These are phyloP conservation scores for Peltaster fructicola DNA, from an alignment of 2,329 filamentous ascomycete genomes.

Conservation along the genomic window DNA sequence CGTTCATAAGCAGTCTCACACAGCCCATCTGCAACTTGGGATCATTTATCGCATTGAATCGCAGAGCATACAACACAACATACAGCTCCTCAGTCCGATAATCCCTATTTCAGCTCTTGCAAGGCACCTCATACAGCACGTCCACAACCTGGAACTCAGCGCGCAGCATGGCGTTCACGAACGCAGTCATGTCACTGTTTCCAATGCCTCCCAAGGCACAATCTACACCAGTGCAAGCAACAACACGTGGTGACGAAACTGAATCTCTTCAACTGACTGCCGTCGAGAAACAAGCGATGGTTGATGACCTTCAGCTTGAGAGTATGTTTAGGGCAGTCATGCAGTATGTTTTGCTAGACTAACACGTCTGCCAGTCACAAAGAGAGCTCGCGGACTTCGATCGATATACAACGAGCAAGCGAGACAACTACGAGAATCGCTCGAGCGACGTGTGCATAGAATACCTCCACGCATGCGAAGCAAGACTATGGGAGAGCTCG, in stretches of 20 bases:
- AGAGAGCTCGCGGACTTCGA: slow-evolving; percentile 70
- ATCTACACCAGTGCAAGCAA: slow-evolving; percentile 1
- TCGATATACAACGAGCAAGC: slow-evolving; percentile 81
- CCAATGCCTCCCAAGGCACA: slow-evolving; percentile 4
- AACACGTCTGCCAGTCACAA: slow-evolving; percentile 45
- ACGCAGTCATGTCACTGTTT: slow-evolving; percentile 5
- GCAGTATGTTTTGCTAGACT: slow-evolving; percentile 1
- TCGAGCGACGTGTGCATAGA: slow-evolving; percentile 85
- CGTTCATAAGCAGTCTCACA: too few relatives aligned
- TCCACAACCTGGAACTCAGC: slow-evolving; percentile 4
- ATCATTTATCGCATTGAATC: too few relatives aligned
- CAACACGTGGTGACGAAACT: slow-evolving; percentile 5
- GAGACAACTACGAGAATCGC: slow-evolving; percentile 63
- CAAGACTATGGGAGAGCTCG: slow-evolving; percentile 64
- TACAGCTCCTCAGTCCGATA: too few relatives aligned
- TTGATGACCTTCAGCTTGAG: slow-evolving; percentile 80
- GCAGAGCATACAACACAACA: too few relatives aligned
- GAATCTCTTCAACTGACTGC: slow-evolving; percentile 17
- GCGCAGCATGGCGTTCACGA: too few relatives aligned
- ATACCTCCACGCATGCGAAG: slow-evolving; percentile 67
- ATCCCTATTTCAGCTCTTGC: slow-evolving; percentile 3
- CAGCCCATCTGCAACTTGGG: too few relatives aligned
- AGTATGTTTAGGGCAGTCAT: slow-evolving; percentile 34
- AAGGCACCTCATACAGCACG: slow-evolving; percentile 3
- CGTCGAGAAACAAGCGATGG: slow-evolving; percentile 65